Base-by-base conservation (phyloP, 306 rosid species). In the Vigna nakashimae region DNA sequence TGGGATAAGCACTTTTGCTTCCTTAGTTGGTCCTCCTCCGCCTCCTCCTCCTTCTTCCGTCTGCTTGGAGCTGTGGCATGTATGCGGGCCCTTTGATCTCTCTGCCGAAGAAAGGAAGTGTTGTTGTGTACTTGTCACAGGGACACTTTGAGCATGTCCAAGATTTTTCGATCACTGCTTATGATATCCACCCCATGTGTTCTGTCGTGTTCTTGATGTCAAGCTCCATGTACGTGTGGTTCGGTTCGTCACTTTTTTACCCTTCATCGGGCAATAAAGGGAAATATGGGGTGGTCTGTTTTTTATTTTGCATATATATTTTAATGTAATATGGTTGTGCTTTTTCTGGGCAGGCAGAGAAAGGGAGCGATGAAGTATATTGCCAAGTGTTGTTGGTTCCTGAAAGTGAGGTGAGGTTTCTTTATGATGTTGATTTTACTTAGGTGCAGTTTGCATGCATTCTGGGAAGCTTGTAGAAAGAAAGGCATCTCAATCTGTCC, bases 51-150 rank as follows among this genome's bases (percentile, higher is more conserved):
- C 86, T 24, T 51, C 84, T 40, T 82, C 98, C 7, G 92, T 92
- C 71, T 92, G 99, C 84, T 83, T 96, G 91, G 98, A 96, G 82
- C 90, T 91, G 2, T 96, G 98, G 99, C 99, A 96, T 77, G 99
- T 96, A 97, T 82, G 99, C 99, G 0, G 99, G 99, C 4, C 99
- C 99, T 22, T 70, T 91, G 84, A 91, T 91, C 84, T 92, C 98
- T 18, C 67, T 96, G 53, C 96, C 99, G 0, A 92, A 90, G 88
- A 96, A 92, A 77, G 97, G 98, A 7, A 90, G 85, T 63, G 80
- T 91, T 58, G 96, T 92, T 40, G 97, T 96, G 30, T 96, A 96
- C 84, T 77, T 88, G 65, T 98, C 97, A 4, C 99, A 96, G 69
- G 99, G 98, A 5, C 99, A 96, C 87, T 87, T 88, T 78, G 97